phyloP scores from a whole-genome alignment of 1,284 basidiomycete species.

The Cryptococcus jaspeensis region DNA sequence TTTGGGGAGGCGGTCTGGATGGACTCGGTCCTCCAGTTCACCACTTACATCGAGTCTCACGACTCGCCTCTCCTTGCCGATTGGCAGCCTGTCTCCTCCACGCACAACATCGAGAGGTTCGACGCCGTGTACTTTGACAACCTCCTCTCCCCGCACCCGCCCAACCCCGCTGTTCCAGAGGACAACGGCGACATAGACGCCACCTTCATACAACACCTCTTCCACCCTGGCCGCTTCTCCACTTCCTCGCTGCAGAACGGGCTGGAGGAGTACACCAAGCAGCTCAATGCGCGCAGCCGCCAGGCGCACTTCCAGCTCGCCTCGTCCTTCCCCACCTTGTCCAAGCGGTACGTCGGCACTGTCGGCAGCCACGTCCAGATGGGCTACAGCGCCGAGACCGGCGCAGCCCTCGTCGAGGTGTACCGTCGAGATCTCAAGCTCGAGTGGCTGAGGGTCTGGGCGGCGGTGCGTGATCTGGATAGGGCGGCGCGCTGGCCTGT shows the following conservation, averaged over 20 bases:
- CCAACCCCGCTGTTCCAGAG: constrained; percentile 53
- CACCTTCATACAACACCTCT: constrained; percentile 75
- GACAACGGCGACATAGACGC: constrained; percentile 55
- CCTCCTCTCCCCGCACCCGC: constrained; percentile 63
- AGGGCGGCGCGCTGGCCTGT: constrained; percentile 80
- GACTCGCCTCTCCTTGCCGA: constrained; percentile 28
- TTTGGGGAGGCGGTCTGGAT: constrained; percentile 30
- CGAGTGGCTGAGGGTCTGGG: constrained; percentile 91
- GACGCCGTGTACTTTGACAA: constrained; percentile 85
- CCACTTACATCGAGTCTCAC: constrained; percentile 30
- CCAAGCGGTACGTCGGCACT: constrained; percentile 73
- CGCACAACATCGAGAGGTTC: constrained; percentile 61
- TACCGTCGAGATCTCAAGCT: constrained; percentile 80
- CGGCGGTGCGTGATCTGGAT: constrained; percentile 81
- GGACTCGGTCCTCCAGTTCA: constrained; percentile 42
- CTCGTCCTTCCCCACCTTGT: constrained; percentile 61
- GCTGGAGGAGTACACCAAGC: constrained; percentile 73
- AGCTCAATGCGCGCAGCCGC: constrained; percentile 49
- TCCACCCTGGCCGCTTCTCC: constrained; percentile 85
- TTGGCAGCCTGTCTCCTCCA: constrained; percentile 31
- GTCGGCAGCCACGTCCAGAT: constrained; percentile 80
- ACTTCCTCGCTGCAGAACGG: constrained; percentile 72
- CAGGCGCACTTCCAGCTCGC: constrained; percentile 21
- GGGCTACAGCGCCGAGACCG: constrained; percentile 70
- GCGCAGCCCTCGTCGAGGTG: constrained; percentile 69